phyloP scores from a whole-genome alignment of 805 yeast species.

The Wickerhamiella kurtzmanii region DNA sequence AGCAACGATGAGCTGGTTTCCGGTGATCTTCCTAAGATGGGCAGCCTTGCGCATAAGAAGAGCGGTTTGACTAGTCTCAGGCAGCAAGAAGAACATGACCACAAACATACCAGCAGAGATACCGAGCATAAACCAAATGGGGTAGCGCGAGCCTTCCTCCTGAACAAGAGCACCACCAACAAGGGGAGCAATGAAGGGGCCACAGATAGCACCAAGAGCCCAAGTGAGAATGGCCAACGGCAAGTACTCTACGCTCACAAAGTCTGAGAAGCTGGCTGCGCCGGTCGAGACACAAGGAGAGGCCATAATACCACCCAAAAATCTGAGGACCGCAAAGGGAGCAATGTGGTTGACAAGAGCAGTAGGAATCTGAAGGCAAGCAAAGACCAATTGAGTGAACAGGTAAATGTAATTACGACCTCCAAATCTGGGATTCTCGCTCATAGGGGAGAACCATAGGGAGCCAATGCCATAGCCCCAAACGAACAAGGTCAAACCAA shows the following conservation, averaged over 20 bases:
- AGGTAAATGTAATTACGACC: conserved; percentile 40
- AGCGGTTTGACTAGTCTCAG: conserved; percentile 37
- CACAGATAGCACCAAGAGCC: conserved; percentile 41
- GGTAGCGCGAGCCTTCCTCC: conserved; percentile 40
- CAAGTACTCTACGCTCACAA: conserved; percentile 30
- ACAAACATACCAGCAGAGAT: conserved; percentile 28
- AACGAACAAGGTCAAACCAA: conserved; percentile 43
- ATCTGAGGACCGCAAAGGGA: conserved; percentile 37
- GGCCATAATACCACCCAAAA: conserved; percentile 41
- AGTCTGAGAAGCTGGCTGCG: conserved; percentile 44
- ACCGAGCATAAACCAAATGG: conserved; percentile 39
- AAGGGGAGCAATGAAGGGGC: conserved; percentile 45
- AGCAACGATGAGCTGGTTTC: conserved; percentile 8
- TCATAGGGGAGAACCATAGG: conserved; percentile 40
- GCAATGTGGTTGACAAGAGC: conserved; percentile 40
- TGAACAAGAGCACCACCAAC: conserved; percentile 39
- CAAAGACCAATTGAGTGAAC: conserved; percentile 34
- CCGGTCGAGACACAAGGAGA: conserved; percentile 47
- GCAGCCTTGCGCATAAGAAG: conserved; percentile 36
- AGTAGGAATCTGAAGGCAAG: conserved; percentile 42
- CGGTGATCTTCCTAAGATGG: conserved; percentile 35
- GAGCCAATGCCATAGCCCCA: conserved; percentile 52
- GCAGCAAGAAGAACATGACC: conserved; percentile 30
- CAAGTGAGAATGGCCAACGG: conserved; percentile 39
- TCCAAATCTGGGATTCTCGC: conserved; percentile 34